phyloP scores from a whole-genome alignment of 176 grass and related monocot species.

The Phoenix dactylifera region DNA sequence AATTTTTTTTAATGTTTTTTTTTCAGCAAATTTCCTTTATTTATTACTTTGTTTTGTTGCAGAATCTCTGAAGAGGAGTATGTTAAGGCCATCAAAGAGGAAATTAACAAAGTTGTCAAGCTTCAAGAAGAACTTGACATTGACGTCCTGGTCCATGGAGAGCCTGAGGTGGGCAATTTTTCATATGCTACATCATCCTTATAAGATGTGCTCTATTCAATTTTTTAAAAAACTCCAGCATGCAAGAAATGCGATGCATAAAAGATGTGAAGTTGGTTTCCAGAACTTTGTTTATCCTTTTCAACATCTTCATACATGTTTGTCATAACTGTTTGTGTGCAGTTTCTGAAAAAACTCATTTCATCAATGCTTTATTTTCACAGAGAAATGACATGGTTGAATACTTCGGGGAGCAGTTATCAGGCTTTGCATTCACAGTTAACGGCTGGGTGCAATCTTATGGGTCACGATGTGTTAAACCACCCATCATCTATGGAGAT shows the following conservation, averaged over 20 bases:
- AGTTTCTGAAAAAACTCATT: no score
- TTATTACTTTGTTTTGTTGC: not conserved
- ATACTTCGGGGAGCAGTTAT: slow-evolving; percentile 95
- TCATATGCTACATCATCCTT: no score
- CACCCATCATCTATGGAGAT: slow-evolving; percentile 93
- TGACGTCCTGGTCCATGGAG: no score
- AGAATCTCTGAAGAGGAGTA: no score
- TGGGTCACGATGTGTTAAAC: slow-evolving; percentile 91
- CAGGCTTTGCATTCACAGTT: slow-evolving; percentile 92
- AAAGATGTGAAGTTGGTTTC: no score
- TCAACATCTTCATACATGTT: not conserved
- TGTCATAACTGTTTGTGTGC: not conserved
- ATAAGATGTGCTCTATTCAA: no score
- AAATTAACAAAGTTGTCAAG: no score
- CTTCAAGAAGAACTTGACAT: no score
- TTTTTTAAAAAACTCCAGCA: no score
- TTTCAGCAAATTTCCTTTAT: not conserved
- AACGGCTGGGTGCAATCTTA: slow-evolving; percentile 99
- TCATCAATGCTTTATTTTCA: slow-evolving; percentile 5
- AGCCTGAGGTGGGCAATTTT: not conserved
- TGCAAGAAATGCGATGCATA: no score
- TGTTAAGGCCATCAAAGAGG: no score
- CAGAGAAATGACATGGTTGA: slow-evolving; percentile 99
- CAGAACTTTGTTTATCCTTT: not conserved
- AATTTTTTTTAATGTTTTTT: not conserved